Conservation (phyloP, 345 rosid species). For the Syzygium oleosum region DNA sequence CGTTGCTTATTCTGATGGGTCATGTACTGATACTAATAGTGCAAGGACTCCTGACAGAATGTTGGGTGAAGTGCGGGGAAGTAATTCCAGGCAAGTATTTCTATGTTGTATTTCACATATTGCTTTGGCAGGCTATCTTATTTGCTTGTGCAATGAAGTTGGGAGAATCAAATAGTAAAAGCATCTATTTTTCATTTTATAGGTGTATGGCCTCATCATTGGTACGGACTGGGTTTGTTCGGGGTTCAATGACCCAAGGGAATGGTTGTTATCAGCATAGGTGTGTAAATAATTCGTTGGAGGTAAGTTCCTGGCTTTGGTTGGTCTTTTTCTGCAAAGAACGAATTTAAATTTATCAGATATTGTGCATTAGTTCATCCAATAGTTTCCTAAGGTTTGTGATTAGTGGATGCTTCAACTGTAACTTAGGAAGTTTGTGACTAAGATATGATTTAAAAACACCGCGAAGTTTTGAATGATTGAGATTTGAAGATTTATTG, state of each 20-base stretch:
- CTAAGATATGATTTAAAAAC: background rate
- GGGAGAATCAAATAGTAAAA: background rate
- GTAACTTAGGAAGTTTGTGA: background rate
- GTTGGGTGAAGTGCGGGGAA: slow-evolving; percentile 97
- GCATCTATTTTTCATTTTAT: slow-evolving; percentile 7
- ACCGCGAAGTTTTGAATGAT: background rate
- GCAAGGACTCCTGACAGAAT: slow-evolving; percentile 96
- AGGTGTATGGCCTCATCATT: slow-evolving; percentile 99
- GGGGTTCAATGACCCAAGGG: slow-evolving; percentile 88
- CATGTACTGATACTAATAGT: slow-evolving; percentile 92
- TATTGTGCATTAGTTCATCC: background rate
- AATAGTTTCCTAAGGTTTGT: background rate
- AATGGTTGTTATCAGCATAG: slow-evolving; percentile 98
- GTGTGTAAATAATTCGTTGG: slow-evolving; percentile 70
- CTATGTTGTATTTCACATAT: background rate
- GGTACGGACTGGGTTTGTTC: slow-evolving; percentile 91
- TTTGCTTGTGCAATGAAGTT: background rate
- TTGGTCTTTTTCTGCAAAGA: background rate
- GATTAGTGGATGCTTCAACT: background rate
- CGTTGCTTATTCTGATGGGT: slow-evolving; percentile 99
- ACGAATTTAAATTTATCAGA: background rate
- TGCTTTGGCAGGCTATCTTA: background rate
- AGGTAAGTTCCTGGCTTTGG: slow-evolving; percentile 40
- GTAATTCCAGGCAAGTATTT: slow-evolving; percentile 66
- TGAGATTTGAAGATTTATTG: background rate